These are phyloP conservation scores for Coemansia reversa DNA, from an alignment of 192 early-diverging fungal species.

Conservation along the genomic window DNA sequence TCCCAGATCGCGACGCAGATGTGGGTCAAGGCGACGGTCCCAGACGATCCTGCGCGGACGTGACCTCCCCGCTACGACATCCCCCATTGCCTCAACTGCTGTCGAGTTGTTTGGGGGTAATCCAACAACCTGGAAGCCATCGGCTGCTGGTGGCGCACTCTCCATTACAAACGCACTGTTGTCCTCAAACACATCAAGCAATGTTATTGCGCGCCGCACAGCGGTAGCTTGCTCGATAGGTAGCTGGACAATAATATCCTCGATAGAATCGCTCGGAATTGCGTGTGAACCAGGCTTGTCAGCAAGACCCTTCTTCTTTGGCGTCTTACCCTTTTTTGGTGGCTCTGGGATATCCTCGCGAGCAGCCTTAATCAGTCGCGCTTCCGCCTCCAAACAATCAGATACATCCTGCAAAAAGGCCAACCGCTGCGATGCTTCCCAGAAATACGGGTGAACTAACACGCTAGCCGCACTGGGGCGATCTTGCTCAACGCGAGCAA, in stretches of 20 bases:
- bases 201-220: constrained; percentile 43
- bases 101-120: constrained; percentile 21
- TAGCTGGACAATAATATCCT: constrained; percentile 44
- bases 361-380: constrained; percentile 53
- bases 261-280: constrained; percentile 38
- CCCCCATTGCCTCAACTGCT: constrained; percentile 31
- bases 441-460: constrained; percentile 94
- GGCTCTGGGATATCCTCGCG: constrained; percentile 35
- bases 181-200: constrained; percentile 47
- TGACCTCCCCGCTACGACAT: constrained; percentile 11
- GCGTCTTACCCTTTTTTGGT: constrained; percentile 25
- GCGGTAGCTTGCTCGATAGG: constrained; percentile 40
- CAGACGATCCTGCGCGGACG: constrained; percentile 30
- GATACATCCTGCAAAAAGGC: constrained; percentile 93
- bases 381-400: constrained; percentile 91
- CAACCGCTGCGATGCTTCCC: constrained; percentile 80
- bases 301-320: constrained; percentile 33
- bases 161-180: constrained; percentile 51
- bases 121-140: constrained; percentile 53
- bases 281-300: constrained; percentile 26
- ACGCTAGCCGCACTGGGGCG: constrained; percentile 77
- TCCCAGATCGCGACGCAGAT: constrained; percentile 72
- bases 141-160: constrained; percentile 27
- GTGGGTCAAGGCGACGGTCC: constrained; percentile 56
- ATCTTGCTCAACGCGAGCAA: constrained; percentile 70